phyloP scores from a whole-genome alignment of 108 stramenopile species.

The Mediolabrus comicus region DNA sequence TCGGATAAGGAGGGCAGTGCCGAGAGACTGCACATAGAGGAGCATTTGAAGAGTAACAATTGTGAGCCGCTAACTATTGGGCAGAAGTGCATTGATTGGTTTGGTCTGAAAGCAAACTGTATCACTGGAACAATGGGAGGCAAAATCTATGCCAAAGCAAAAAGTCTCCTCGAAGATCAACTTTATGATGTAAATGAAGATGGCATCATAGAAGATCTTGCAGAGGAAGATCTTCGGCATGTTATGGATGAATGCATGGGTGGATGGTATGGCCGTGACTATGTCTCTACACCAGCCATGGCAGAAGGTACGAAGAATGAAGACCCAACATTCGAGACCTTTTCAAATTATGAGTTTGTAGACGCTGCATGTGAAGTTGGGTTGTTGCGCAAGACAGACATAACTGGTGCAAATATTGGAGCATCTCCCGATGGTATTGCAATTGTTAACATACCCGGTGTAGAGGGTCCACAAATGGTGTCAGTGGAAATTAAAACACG shows the following conservation, averaged over 20 bases:
- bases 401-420: not conserved
- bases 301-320: not conserved
- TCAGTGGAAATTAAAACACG: conserved; percentile 12
- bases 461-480: not conserved
- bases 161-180: not conserved
- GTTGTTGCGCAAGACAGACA: not conserved
- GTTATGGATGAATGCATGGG: not conserved
- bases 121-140: conserved; percentile 7
- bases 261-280: conserved; percentile 3
- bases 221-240: not conserved
- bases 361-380: not conserved
- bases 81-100: conserved; percentile 7
- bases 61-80: not conserved
- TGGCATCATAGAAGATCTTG: not conserved
- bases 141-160: not conserved
- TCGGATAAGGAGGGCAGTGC: not conserved
- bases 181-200: not conserved
- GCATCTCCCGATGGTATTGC: conserved; percentile 8
- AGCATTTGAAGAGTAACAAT: not conserved
- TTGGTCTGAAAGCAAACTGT: not conserved
- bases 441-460: not conserved
- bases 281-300: not conserved
- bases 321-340: not conserved
- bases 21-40: not conserved
- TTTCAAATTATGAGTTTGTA: not conserved